Evolutionary conservation across 2,329 filamentous ascomycete genomes (phyloP).

Genomic region (Diaporthe australafricana): DNA sequence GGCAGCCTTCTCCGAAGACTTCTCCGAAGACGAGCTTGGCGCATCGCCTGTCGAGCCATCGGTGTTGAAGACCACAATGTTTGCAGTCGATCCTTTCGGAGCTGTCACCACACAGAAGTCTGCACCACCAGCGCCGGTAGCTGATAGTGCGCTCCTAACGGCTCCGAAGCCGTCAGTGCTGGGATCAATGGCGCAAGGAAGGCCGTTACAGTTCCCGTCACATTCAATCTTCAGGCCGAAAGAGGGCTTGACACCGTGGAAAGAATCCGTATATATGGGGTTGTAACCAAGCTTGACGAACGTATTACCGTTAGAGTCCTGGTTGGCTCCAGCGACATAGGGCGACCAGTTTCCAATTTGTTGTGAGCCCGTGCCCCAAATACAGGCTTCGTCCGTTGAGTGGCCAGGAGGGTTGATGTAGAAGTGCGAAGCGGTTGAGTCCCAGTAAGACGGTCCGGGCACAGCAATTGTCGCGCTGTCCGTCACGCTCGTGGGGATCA

Average conservation of each 20-base stretch:
- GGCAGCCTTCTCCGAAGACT: slow-evolving; percentile 41
- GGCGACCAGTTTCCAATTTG: slow-evolving; percentile 81
- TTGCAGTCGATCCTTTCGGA: slow-evolving; percentile 72
- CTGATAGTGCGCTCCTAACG: slow-evolving; percentile 65
- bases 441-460: slow-evolving; percentile 78
- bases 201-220: slow-evolving; percentile 73
- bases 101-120: slow-evolving; percentile 84
- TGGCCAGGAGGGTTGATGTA: slow-evolving; percentile 83
- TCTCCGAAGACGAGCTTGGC: slow-evolving; percentile 36
- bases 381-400: slow-evolving; percentile 68
- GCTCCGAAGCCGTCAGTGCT: slow-evolving; percentile 64
- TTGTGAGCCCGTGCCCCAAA: slow-evolving; percentile 75
- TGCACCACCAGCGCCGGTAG: slow-evolving; percentile 74
- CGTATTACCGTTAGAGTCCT: slow-evolving; percentile 71
- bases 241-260: slow-evolving; percentile 68
- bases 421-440: slow-evolving; percentile 79
- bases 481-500: slow-evolving; percentile 79
- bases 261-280: slow-evolving; percentile 74
- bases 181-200: slow-evolving; percentile 80
- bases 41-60: slow-evolving; percentile 52
- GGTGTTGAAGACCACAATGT: slow-evolving; percentile 71
- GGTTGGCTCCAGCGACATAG: slow-evolving; percentile 82
- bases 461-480: slow-evolving; percentile 73
- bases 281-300: slow-evolving; percentile 84
- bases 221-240: slow-evolving; percentile 81